Evolutionary conservation across 495 filamentous ascomycete genomes (phyloP).

Genomic region (Chaetomidium leptoderma): DNA sequence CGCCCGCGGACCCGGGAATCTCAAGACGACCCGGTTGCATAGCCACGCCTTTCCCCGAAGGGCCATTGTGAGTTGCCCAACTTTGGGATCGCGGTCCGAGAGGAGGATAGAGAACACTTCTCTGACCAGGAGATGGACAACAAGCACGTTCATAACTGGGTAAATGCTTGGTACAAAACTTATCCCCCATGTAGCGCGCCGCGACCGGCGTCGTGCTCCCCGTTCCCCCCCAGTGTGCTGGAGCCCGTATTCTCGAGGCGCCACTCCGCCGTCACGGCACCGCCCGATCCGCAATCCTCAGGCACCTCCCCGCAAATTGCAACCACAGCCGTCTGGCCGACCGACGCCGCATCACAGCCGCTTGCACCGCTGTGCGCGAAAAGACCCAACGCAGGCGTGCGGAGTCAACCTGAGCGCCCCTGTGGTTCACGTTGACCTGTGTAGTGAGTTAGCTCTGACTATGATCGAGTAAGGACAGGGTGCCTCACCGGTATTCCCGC

Average conservation of each 20-base stretch:
- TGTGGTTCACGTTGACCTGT: neutral
- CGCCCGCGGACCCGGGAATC: neutral
- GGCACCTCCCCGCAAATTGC: neutral
- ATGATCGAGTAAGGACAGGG: neutral
- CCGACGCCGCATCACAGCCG: neutral
- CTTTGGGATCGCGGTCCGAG: neutral
- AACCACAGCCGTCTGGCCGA: neutral
- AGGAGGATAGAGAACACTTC: neutral
- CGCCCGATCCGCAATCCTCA: neutral
- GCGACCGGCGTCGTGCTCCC: neutral
- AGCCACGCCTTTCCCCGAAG: neutral
- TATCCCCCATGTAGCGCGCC: neutral
- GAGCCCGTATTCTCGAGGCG: neutral
- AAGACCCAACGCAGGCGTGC: slow-evolving; percentile 1
- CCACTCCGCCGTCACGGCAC: neutral
- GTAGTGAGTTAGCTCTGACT: neutral
- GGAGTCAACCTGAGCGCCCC: neutral
- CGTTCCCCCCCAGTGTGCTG: neutral
- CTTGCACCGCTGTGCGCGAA: neutral
- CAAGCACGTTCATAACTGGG: neutral
- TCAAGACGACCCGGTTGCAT: neutral
- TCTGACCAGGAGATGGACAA: neutral
- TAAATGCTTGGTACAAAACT: neutral
- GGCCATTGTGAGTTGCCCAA: neutral
- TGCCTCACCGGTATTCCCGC: neutral